Percentiles rank a stretch among this genome's conserved stretches.
phyloP scores from a whole-genome alignment of 768 basidiomycete genomes.

The Grammothele lineata region DNA sequence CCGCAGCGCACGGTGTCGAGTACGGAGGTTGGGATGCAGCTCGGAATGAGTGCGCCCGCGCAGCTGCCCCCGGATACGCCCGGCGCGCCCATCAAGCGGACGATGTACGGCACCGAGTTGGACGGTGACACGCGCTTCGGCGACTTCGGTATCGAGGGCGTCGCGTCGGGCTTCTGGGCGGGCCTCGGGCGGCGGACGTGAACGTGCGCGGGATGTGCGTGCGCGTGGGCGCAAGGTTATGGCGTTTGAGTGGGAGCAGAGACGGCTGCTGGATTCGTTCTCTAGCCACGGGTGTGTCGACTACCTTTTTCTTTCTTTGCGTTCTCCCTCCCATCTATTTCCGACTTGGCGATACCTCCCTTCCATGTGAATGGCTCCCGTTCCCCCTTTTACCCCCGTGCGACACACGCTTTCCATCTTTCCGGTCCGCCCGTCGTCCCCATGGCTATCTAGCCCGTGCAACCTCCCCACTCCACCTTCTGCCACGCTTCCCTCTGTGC shows the following conservation, averaged over 20 bases:
- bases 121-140: slow-evolving; percentile 83
- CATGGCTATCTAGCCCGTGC: too few relatives aligned
- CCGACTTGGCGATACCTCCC: too few relatives aligned
- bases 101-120: slow-evolving; percentile 82
- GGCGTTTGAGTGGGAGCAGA: too few relatives aligned
- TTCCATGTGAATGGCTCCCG: neutral
- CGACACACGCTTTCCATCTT: too few relatives aligned
- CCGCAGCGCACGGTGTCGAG: slow-evolving; percentile 25
- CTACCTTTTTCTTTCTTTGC: too few relatives aligned
- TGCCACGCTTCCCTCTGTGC: too few relatives aligned
- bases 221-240: too few relatives aligned
- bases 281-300: too few relatives aligned
- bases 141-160: slow-evolving; percentile 76
- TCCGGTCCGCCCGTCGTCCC: too few relatives aligned
- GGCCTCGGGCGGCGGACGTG: slow-evolving; percentile 23
- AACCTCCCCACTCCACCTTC: too few relatives aligned
- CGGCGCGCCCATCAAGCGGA: slow-evolving; percentile 50
- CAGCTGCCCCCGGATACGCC: slow-evolving; percentile 40
- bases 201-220: neutral
- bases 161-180: slow-evolving; percentile 70
- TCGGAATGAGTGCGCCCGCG: slow-evolving; percentile 38
- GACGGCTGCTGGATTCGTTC: too few relatives aligned
- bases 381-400: neutral
- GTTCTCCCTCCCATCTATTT: too few relatives aligned
- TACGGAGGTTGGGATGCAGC: slow-evolving; percentile 41